Percentiles rank a stretch among this genome's conserved stretches.
Conservation (phyloP, 805 yeast genomes). For the Suhomyces prunicola region DNA sequence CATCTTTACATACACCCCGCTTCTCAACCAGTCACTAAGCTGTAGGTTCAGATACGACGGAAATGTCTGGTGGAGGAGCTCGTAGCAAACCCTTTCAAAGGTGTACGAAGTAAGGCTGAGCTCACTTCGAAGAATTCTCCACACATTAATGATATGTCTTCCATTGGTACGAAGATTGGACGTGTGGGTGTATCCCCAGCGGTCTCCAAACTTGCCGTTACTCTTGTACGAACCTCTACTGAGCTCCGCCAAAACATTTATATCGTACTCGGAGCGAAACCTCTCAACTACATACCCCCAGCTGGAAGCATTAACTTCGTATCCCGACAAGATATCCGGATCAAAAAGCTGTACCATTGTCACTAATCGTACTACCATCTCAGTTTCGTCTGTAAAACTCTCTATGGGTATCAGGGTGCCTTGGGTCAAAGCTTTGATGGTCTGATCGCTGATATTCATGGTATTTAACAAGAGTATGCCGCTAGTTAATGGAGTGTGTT, state of each 20-base stretch:
- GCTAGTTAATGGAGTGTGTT: neutral
- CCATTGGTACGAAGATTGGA: conserved; percentile 70
- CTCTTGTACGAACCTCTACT: conserved; percentile 55
- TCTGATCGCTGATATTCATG: neutral
- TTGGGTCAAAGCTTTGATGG: neutral
- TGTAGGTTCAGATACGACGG: conserved; percentile 56
- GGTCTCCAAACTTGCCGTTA: conserved; percentile 55
- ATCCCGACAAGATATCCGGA: conserved; percentile 87
- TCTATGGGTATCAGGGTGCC: conserved; percentile 9
- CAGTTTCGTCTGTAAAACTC: conserved; percentile 50
- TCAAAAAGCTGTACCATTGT: conserved; percentile 60
- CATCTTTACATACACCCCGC: conserved; percentile 36
- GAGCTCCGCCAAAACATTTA: conserved; percentile 55
- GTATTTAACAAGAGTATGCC: conserved; percentile 3
- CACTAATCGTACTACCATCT: conserved; percentile 54
- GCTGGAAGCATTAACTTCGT: conserved; percentile 71
- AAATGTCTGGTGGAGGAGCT: conserved; percentile 60
- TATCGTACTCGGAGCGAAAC: conserved; percentile 39
- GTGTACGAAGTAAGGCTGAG: conserved; percentile 64
- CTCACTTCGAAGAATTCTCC: conserved; percentile 73
- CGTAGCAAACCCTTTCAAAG: conserved; percentile 71
- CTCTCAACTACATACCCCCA: conserved; percentile 91
- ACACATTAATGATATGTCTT: conserved; percentile 77
- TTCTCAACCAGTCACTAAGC: conserved; percentile 39
- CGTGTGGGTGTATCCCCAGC: conserved; percentile 82